Conservation (phyloP, 352 stramenopile species). For the Peronospora destructor region DNA sequence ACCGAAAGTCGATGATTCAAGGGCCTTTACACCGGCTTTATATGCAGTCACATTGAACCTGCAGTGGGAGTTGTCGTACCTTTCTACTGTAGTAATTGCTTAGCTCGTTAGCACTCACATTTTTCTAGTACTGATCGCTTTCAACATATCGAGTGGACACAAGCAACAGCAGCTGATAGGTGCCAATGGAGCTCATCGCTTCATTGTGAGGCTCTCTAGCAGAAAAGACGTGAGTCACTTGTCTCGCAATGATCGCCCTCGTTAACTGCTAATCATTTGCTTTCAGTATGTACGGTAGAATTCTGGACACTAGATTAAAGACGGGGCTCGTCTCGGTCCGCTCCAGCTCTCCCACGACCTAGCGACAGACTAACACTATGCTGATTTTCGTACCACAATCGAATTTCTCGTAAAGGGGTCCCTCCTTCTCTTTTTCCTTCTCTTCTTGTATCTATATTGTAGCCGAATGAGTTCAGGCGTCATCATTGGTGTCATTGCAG, state of each 20-base stretch:
- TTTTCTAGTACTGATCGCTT: neutral
- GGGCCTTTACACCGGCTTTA: neutral
- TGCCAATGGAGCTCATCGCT: neutral
- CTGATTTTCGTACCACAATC: neutral
- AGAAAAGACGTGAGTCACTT: neutral
- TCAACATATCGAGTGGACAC: neutral
- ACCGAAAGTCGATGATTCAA: neutral
- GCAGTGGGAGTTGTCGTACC: too few species aligned
- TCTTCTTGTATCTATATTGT: neutral
- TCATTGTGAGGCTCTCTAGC: neutral
- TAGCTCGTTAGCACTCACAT: neutral
- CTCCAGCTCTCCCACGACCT: neutral
- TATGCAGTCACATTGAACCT: neutral
- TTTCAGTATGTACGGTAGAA: neutral
- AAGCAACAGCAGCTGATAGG: neutral
- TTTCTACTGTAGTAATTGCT: too few species aligned
- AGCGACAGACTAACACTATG: neutral
- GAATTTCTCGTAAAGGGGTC: neutral
- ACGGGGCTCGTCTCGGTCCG: neutral
- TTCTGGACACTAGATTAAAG: neutral
- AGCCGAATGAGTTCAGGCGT: conserved; percentile 33
- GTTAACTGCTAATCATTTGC: neutral
- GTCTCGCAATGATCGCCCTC: neutral
- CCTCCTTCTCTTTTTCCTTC: too few species aligned
- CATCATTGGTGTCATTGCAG: conserved; percentile 40